Conservation (phyloP, 106 monocot species). For the Gastrodia elata region DNA sequence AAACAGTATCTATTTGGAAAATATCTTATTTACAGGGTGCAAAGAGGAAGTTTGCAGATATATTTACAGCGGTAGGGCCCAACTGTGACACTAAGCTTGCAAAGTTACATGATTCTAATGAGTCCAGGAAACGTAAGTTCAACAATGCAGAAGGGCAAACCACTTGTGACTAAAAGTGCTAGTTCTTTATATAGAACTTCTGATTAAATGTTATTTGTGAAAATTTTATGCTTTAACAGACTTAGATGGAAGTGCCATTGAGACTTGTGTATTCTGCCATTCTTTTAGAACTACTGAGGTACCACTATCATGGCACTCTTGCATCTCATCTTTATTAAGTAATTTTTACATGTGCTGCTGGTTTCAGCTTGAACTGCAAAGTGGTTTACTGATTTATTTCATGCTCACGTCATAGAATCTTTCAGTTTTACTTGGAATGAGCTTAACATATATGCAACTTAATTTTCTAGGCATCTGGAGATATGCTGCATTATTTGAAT, state of each 20-base stretch:
- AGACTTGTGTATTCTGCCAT: conserved; percentile 20
- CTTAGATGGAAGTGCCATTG: conserved; percentile 2
- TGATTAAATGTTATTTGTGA: neutral
- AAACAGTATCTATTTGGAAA: neutral
- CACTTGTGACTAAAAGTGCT: neutral
- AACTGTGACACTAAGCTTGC: neutral
- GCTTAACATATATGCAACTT: neutral
- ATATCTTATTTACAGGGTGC: neutral
- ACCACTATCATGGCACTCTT: neutral
- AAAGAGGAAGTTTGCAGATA: conserved; percentile 1
- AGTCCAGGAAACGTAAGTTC: conserved; percentile 10
- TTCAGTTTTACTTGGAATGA: neutral
- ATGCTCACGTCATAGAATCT: neutral
- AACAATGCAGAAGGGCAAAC: neutral
- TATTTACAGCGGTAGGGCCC: neutral
- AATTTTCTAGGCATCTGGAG: conserved; percentile 17
- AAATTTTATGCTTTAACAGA: neutral
- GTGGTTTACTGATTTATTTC: neutral
- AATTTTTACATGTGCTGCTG: neutral
- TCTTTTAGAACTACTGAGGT: conserved; percentile 19
- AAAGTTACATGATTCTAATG: neutral
- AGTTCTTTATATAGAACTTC: neutral
- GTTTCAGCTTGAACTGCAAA: neutral
- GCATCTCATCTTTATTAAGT: neutral
- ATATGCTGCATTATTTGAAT: conserved; percentile 20